Evolutionary conservation across 805 yeast genomes (phyloP).

Genomic region (Jamesozyma gamospora): DNA sequence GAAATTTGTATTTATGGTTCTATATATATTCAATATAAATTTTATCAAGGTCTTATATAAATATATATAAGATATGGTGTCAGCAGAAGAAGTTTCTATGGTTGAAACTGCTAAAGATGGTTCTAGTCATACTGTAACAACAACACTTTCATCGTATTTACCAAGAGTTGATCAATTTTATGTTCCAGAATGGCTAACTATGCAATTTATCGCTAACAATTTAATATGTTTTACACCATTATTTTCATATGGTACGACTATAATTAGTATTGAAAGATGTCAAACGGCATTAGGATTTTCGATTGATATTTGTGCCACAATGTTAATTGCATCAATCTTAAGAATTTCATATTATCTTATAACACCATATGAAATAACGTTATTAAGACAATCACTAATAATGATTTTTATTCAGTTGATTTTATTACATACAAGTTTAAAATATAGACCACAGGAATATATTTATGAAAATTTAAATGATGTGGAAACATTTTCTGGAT

Average conservation of each 20-base stretch:
- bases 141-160: constrained; percentile 22
- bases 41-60: too few species aligned
- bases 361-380: constrained; percentile 70
- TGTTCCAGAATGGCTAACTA: constrained; percentile 41
- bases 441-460: constrained; percentile 41
- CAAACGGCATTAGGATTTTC: constrained; percentile 73
- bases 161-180: constrained; percentile 36
- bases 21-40: too few species aligned
- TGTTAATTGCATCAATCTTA: constrained; percentile 67
- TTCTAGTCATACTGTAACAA: too few species aligned
- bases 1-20: too few species aligned
- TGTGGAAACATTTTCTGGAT: constrained; percentile 24
- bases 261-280: constrained; percentile 52
- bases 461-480: constrained; percentile 31
- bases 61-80: too few species aligned
- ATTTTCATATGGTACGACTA: constrained; percentile 78
- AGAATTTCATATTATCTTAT: constrained; percentile 70
- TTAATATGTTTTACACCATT: constrained; percentile 74
- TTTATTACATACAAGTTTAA: constrained; percentile 52
- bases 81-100: not conserved
- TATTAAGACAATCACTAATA: constrained; percentile 69
- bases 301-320: constrained; percentile 85
- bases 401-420: constrained; percentile 74
- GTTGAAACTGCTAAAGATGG: constrained; percentile 1
- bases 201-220: constrained; percentile 50